Evolutionary conservation across 495 filamentous ascomycete species (phyloP).

Genomic region (Tuber brumale): DNA sequence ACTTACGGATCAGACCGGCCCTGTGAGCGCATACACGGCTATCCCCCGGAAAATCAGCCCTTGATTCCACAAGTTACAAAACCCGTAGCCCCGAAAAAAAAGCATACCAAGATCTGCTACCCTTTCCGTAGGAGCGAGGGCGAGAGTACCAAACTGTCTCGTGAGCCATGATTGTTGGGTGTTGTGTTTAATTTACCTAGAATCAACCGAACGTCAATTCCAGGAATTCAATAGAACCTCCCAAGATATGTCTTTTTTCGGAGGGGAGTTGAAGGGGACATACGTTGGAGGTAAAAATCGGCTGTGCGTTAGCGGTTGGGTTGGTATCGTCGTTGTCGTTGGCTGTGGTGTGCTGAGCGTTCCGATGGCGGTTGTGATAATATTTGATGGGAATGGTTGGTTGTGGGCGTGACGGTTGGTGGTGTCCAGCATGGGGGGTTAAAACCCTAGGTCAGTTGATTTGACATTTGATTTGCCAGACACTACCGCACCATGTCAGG

Average conservation of each 20-base stretch:
- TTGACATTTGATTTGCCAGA: too few species aligned
- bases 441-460: neutral
- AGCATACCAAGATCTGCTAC: constrained; percentile 81
- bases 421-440: neutral
- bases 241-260: neutral
- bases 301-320: neutral
- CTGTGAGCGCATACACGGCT: constrained; percentile 94
- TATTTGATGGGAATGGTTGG: neutral
- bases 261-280: neutral
- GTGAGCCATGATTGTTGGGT: constrained; percentile 45
- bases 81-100: constrained; percentile 9
- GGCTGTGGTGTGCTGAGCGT: neutral
- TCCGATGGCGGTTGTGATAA: neutral
- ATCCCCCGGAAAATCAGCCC: constrained; percentile 37
- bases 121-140: constrained; percentile 94
- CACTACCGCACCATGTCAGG: neutral
- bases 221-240: neutral
- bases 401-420: neutral
- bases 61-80: constrained; percentile 12
- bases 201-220: neutral
- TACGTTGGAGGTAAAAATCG: neutral
- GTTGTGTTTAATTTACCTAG: neutral
- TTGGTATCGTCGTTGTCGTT: neutral
- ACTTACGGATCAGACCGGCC: constrained; percentile 97
- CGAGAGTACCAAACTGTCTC: constrained; percentile 99